Evolutionary conservation across 306 rosid species (phyloP).

Genomic region (Abrus precatorius): DNA sequence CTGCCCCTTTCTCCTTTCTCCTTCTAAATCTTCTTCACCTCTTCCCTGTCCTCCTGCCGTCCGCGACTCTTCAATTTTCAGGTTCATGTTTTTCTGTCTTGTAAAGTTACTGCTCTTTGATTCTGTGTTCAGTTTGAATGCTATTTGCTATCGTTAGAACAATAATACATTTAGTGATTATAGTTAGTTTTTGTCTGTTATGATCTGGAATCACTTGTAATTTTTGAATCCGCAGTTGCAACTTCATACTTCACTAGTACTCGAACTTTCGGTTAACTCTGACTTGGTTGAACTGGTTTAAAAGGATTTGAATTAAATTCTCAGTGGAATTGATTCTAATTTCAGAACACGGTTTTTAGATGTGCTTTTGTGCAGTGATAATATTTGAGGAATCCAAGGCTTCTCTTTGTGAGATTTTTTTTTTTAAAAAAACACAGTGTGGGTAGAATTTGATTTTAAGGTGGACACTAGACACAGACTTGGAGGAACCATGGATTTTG

Average conservation of each 20-base stretch:
- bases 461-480: constrained; percentile 1
- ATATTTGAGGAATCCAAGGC: not conserved
- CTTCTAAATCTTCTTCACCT: not conserved
- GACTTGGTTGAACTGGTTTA: constrained; percentile 9
- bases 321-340: constrained; percentile 14
- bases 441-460: constrained; percentile 1
- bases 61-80: not conserved
- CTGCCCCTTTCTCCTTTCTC: not conserved
- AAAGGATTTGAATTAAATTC: constrained; percentile 1
- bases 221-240: not conserved
- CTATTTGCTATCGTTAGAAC: not conserved
- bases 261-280: constrained; percentile 20
- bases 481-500: constrained; percentile 22
- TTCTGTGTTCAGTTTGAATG: constrained; percentile 1
- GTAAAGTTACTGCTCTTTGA: not conserved
- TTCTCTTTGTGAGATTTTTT: not conserved
- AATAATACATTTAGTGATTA: not conserved
- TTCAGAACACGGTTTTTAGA: not conserved
- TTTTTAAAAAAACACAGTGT: not conserved
- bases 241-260: not conserved
- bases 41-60: not conserved
- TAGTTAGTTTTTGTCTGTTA: not conserved
- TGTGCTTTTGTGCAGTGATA: not conserved
- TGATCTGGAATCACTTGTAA: not conserved
- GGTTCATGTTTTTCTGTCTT: not conserved